These are phyloP conservation scores for Physaria fendleri DNA, from an alignment of 345 rosid species.

Conservation along the genomic window DNA sequence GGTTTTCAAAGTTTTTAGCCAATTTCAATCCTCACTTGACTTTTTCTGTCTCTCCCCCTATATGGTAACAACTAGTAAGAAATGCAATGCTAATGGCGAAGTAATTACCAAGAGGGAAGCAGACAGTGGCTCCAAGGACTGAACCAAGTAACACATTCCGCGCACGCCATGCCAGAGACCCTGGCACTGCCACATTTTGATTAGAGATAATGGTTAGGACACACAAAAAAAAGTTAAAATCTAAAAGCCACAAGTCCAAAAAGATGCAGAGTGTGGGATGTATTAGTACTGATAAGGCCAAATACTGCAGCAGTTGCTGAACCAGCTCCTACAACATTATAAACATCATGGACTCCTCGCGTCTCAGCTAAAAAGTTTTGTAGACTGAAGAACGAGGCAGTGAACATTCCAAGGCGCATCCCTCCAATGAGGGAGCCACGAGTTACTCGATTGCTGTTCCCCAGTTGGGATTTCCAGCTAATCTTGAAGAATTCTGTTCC, in stretches of 20 bases:
- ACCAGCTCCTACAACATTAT: constrained; percentile 82
- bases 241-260: background rate
- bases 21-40: too few relatives aligned
- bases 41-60: too few relatives aligned
- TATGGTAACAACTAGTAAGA: background rate
- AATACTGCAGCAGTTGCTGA: constrained; percentile 91
- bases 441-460: constrained; percentile 87
- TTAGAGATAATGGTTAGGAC: too few relatives aligned
- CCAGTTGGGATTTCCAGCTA: constrained; percentile 80
- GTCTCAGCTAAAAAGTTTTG: constrained; percentile 80
- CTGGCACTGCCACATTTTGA: constrained; percentile 67
- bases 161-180: constrained; percentile 72
- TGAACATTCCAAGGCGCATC: constrained; percentile 85
- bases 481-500: constrained; percentile 43
- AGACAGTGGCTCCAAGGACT: constrained; percentile 63
- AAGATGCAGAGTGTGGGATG: background rate
- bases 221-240: background rate
- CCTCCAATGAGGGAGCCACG: constrained; percentile 92
- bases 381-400: constrained; percentile 70
- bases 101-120: constrained; percentile 69
- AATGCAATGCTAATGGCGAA: background rate
- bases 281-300: constrained; percentile 64
- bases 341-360: constrained; percentile 72
- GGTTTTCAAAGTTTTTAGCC: background rate
- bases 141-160: constrained; percentile 82